Evolutionary conservation across 129 eudicot species (phyloP), one percentile per base, ranked within the genome.

Genomic region (Tagetes erecta): DNA sequence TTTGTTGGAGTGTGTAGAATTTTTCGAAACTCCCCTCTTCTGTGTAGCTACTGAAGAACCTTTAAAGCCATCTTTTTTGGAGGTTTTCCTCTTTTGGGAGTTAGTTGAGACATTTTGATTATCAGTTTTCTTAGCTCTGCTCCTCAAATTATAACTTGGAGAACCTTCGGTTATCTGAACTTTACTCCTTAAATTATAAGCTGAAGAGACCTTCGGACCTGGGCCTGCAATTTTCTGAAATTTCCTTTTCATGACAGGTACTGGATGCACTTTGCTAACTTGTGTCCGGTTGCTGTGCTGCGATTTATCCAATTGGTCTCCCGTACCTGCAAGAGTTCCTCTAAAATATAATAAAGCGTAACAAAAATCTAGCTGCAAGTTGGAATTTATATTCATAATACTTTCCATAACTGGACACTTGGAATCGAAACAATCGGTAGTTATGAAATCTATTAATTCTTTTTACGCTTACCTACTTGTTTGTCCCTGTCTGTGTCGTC

Each of bases 101-200:
- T 3, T 38, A 1, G 76, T 51, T 0, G 80, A 40, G 55, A 50
- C 59, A 49, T 56, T 80, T 38, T 67, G 57, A 6, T 59, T 45
- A 67, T 47, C 84, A 3, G 76, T 68, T 80, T 75, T 74, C 53
- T 64, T 80, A 75, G 56, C 72, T 75, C 63, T 75, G 50, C 67
- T 80, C 59, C 84, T 80, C 80, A 74, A 59, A 59, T 68, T 80
- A 63, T 75, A 75, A 41, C 56, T 55, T 59, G 80, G 76, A 60
- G 67, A 36, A 36, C 64, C 68, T 49, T 59, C 63, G 49, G 72
- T 45, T 50, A 64, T 55, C 71, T 59, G 67, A 57, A 71, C 60
- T 50, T 47, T 73, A 64, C 78, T 79, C 55, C 70, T 83, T 45
- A 74, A 44, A 60, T 51, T 75, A 75, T 69, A 74, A 75, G 55